Conservation (phyloP, 2,329 filamentous ascomycete genomes). For the Coccinonectria pachysandricola region DNA sequence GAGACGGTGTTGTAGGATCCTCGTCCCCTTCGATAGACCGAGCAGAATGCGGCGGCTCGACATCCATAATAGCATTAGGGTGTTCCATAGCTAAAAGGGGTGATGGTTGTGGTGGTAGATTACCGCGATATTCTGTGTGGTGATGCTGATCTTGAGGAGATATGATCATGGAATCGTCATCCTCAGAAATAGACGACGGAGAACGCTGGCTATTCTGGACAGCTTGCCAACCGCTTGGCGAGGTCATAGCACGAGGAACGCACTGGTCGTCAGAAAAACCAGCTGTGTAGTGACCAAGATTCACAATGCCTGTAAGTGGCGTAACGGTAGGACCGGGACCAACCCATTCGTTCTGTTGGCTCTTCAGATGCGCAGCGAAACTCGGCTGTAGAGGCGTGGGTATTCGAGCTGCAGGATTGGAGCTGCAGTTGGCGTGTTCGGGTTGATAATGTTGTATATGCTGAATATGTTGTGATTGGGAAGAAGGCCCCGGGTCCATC, state of each 20-base stretch:
- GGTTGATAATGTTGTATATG: too few relatives aligned
- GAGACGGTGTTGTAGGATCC: slow-evolving; percentile 34
- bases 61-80: slow-evolving; percentile 28
- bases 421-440: too few relatives aligned
- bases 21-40: slow-evolving; percentile 20
- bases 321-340: slow-evolving; percentile 23
- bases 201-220: slow-evolving; percentile 43
- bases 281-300: slow-evolving; percentile 30
- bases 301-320: slow-evolving; percentile 25
- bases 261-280: slow-evolving; percentile 31
- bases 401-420: too few relatives aligned
- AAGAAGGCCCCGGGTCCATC: slow-evolving; percentile 32
- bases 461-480: slow-evolving; percentile 7
- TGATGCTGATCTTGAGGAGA: slow-evolving; percentile 23
- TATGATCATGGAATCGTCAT: slow-evolving; percentile 34
- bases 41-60: slow-evolving; percentile 18
- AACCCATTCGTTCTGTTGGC: slow-evolving; percentile 36
- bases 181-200: slow-evolving; percentile 51
- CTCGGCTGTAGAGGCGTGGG: slow-evolving; percentile 50
- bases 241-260: slow-evolving; percentile 38
- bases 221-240: slow-evolving; percentile 38
- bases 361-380: slow-evolving; percentile 45
- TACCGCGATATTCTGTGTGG: not conserved
- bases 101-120: slow-evolving; percentile 11
- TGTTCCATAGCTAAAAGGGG: slow-evolving; percentile 29